Evolutionary conservation across 2,329 filamentous ascomycete species (phyloP), one percentile per base, ranked within the genome.

Genomic region (Lasiodiplodia gonubiensis): DNA sequence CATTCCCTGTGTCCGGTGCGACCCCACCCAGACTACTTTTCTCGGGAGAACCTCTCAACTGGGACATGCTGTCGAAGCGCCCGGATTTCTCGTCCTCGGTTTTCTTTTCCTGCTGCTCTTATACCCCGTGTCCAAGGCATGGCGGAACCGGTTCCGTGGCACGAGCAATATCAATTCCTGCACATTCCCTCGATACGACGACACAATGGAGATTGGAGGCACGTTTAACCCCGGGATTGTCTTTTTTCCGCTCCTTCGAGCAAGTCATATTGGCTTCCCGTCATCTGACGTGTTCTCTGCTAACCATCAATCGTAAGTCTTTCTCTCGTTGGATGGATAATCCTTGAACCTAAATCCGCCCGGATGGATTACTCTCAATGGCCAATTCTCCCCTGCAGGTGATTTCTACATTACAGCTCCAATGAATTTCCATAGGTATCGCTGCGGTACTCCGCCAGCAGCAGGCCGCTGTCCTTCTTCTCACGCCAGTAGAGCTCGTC

Each of bases 401-500:
- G 42, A 8, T 11, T 14, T 11, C n/a, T 46, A 46, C 21, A 2
- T 30, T 51, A 64, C 49, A 64, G 70, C 69, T 69, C 49, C 48
- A 66, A 69, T 49, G 67, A 70, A 30, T 57, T 39, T 64, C 63
- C 52, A 55, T 49, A 65, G 21, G 49, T 65, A 18, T 57, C 67
- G 27, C 60, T 61, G 10, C 37, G 2, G 30, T 64, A 64, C 61
- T 64, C 33, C 33, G 61, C 61, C 3, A 49, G 61, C 2, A 42
- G 16, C 4, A 42, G 27, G 6, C 49, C 48, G 21, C 33, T 49
- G 35, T 76, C 75, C 11, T 72, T 71, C 54, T 75, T 70, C 10
- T 74, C 74, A 63, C 77, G 79, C 46, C 72, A 66, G 64, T 76
- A 76, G 4, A 79, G 75, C 0, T 76, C 77, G 27, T 79, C 77